A percentile compares a stretch with the other conserved stretches of the same genome.
These are phyloP conservation scores for Gonapodya sp. DNA, from an alignment of 192 early-diverging fungal genomes.

Conservation along the genomic window DNA sequence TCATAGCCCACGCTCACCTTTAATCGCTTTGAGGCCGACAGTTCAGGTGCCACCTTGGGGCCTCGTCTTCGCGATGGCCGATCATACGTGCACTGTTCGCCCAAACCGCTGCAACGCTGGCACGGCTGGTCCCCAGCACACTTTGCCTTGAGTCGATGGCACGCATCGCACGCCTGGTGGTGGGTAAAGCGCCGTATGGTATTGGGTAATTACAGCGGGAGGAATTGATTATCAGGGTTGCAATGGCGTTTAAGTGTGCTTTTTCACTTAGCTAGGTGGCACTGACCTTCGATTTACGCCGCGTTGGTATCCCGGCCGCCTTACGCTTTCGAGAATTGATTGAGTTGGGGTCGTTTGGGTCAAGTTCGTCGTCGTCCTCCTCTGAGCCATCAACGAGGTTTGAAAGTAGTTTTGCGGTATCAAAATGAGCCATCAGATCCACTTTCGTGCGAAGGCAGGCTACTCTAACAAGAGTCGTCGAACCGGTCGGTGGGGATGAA, in stretches of 20 bases:
- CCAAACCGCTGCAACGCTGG: conserved; percentile 61
- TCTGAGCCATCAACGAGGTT: neutral
- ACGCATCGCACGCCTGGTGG: conserved; percentile 51
- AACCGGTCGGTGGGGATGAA: no score
- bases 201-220: no score
- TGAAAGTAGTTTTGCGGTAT: no score
- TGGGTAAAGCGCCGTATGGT: neutral
- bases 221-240: no score
- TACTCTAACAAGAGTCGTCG: no score
- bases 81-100: conserved; percentile 57
- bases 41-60: neutral
- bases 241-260: no score
- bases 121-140: conserved; percentile 74
- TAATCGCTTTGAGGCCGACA: neutral
- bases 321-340: neutral
- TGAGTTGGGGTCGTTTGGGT: neutral
- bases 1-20: neutral
- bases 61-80: neutral
- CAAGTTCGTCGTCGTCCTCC: neutral
- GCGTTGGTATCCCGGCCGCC: neutral
- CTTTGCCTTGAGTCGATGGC: conserved; percentile 73
- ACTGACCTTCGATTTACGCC: neutral
- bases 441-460: no score
- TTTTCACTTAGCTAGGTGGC: no score
- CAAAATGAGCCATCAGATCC: no score